Evolutionary conservation across 2,329 filamentous ascomycete species (phyloP), one percentile per base, ranked within the genome.

Genomic region (Diaporthe vexans): DNA sequence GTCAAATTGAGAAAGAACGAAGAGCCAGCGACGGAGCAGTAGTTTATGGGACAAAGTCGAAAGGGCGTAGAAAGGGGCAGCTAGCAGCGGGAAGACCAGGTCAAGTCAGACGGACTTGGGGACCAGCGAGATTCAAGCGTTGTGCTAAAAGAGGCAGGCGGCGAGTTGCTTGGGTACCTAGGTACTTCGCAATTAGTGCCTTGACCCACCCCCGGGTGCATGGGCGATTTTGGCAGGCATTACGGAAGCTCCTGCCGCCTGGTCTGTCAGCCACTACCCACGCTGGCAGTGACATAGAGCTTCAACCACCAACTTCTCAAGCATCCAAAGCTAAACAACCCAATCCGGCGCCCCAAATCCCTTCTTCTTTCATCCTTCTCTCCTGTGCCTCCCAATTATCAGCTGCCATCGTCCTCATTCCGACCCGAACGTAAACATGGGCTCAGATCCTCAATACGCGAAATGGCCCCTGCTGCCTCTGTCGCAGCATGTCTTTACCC

Each of bases 381-480:
- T 68, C 19, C 35, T 17, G 19, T 46, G 5, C 24, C n/a, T 48
- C 58, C 11, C 35, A 46, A 46, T 33, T 17, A 10, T 26, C 54
- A 24, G 10, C 29, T n/a, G 48, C 19, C 51, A 8, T 67, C 65
- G 29, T n/a, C 43, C 37, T 54, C 35, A 26, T 11, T 29, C n/a
- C 19, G 19, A 56, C 21, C 73, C 78, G 77, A 77, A 21, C 59
- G 40, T 15, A 81, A 90, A 86, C 87, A 95, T 93, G 91, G 91
- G 91, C 80, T 90, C 94, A 82, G 94, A 97, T 85, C 93, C 94
- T 78, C 94, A 95, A 84, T 95, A 95, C 86, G 92, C 93, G 80
- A 94, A 94, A 85, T 96, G 93, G 87, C 94, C 94, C 76, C 88
- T 95, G 84, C 91, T 97, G 82, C 90, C 94, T 79, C 90, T 97